A percentile compares a stretch with the other conserved stretches of the same genome.
phyloP scores from a whole-genome alignment of 306 rosid species.

The Phaseolus lunatus region DNA sequence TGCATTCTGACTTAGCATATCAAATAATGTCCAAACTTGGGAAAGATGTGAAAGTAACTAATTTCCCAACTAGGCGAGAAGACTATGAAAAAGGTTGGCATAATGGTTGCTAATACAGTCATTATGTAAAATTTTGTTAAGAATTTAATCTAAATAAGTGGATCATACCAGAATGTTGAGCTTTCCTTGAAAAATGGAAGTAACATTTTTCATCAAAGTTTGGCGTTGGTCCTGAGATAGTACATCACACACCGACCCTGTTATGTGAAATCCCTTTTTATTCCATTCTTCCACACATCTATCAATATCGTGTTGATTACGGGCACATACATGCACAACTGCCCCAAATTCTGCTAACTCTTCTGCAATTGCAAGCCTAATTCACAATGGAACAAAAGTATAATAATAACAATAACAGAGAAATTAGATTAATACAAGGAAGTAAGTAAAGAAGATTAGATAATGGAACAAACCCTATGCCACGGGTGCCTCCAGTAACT shows the following conservation, averaged over 20 bases:
- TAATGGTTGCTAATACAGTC: no score
- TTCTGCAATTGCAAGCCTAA: slow-evolving; percentile 45
- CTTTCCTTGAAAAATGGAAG: slow-evolving; percentile 36
- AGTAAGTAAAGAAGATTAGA: not conserved
- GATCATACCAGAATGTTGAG: slow-evolving; percentile 42
- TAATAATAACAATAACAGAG: not conserved
- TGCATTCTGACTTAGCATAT: no score
- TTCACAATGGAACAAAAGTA: not conserved
- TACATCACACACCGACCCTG: slow-evolving; percentile 41
- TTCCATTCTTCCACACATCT: slow-evolving; percentile 44
- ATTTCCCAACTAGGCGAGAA: no score
- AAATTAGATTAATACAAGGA: not conserved
- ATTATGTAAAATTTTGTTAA: no score
- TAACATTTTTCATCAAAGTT: slow-evolving; percentile 26
- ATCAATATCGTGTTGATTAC: slow-evolving; percentile 35
- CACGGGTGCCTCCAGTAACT: slow-evolving; percentile 48
- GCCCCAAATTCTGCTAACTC: slow-evolving; percentile 53
- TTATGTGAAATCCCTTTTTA: slow-evolving; percentile 31
- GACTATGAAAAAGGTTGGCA: no score
- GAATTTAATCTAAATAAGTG: not conserved
- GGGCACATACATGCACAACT: slow-evolving; percentile 41
- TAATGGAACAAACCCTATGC: slow-evolving; percentile 44
- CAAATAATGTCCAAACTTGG: no score
- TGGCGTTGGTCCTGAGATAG: not conserved
- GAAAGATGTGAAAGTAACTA: no score